A percentile compares a stretch with the other conserved stretches of the same genome.
These are phyloP conservation scores for Yamadazyma buinensis DNA, from an alignment of 1,139 yeast genomes.

Conservation along the genomic window DNA sequence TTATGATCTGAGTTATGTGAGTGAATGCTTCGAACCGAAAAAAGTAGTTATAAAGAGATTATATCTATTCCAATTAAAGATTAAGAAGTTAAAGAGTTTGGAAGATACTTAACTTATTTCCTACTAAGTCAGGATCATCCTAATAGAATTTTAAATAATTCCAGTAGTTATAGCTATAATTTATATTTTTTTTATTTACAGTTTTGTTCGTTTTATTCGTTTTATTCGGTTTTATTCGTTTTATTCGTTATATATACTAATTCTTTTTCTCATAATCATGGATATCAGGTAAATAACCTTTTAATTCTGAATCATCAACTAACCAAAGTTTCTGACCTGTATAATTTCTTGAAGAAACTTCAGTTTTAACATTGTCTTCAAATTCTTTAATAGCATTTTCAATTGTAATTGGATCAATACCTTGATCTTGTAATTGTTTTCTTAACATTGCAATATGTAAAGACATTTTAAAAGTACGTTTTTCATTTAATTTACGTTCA, in stretches of 20 bases:
- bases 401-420: conserved; percentile 50
- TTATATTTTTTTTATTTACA: too few species aligned
- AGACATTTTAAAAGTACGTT: conserved; percentile 56
- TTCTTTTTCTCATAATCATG: conserved; percentile 51
- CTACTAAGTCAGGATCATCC: too few species aligned
- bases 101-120: too few species aligned
- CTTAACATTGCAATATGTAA: conserved; percentile 61
- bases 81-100: too few species aligned
- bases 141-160: too few species aligned
- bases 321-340: conserved; percentile 58
- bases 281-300: conserved; percentile 50
- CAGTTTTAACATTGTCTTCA: conserved; percentile 53
- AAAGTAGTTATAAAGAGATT: too few species aligned
- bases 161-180: too few species aligned
- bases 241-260: neutral
- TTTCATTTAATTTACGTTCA: conserved; percentile 46
- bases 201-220: too few species aligned
- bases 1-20: too few species aligned
- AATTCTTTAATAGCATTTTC: conserved; percentile 51
- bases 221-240: too few species aligned
- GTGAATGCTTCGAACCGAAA: too few species aligned
- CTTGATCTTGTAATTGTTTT: conserved; percentile 51
- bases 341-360: conserved; percentile 50
- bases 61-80: too few species aligned
- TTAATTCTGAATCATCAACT: conserved; percentile 48